Conservation (phyloP, 225 moss, liverwort and hornwort genomes). For the Anthoceros angustus region DNA sequence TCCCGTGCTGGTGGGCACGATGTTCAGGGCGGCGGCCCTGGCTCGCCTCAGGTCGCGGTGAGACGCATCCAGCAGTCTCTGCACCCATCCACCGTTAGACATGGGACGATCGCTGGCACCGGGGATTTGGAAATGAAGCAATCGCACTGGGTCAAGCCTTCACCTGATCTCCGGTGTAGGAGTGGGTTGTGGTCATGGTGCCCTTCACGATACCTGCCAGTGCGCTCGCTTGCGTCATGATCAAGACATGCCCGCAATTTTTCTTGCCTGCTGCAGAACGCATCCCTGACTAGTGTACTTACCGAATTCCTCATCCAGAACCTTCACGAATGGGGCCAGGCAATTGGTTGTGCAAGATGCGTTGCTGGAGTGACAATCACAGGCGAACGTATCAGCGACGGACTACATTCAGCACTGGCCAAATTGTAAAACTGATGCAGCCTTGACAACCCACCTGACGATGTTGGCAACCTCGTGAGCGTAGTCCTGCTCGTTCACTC, state of each 20-base stretch:
- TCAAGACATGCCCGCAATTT: neutral
- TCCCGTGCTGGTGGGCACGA: constrained; percentile 40
- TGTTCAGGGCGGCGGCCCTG: constrained; percentile 40
- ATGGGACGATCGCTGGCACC: neutral
- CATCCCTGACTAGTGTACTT: neutral
- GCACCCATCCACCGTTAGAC: neutral
- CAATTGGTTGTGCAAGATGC: constrained; percentile 48
- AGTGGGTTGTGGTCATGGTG: constrained; percentile 47
- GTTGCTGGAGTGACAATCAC: constrained; percentile 14
- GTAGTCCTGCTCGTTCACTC: constrained; percentile 33
- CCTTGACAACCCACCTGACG: constrained; percentile 15
- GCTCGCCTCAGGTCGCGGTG: constrained; percentile 44
- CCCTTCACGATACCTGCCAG: constrained; percentile 31
- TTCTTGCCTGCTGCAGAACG: neutral
- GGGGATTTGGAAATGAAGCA: neutral
- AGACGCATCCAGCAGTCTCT: constrained; percentile 37
- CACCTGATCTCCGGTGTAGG: constrained; percentile 42
- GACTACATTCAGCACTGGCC: neutral
- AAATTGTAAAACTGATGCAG: neutral
- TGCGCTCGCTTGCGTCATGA: neutral
- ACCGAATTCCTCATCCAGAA: constrained; percentile 30
- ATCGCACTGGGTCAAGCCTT: neutral
- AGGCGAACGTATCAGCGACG: neutral
- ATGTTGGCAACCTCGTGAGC: constrained; percentile 20
- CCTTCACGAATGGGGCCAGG: constrained; percentile 41